Evolutionary conservation across 2,329 filamentous ascomycete genomes (phyloP).

Genomic region (Geosmithia putterillii): DNA sequence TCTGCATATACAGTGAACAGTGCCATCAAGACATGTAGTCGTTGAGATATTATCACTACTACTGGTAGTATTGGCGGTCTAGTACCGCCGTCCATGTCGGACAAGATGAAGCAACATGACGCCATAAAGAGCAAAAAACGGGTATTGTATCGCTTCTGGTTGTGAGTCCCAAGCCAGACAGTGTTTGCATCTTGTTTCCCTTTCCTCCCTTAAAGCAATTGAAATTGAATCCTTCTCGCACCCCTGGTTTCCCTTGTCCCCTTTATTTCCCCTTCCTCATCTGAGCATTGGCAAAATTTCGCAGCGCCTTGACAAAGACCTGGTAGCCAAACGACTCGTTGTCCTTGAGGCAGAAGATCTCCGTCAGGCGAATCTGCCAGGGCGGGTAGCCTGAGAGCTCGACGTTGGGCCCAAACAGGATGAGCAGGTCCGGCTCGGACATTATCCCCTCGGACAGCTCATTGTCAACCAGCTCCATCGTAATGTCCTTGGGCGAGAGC

Average conservation of each 20-base stretch:
- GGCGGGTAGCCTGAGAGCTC: constrained; percentile 87
- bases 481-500: constrained; percentile 70
- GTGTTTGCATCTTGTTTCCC: not conserved
- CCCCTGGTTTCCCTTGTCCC: not conserved
- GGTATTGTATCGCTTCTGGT: not conserved
- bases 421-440: constrained; percentile 77
- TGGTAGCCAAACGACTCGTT: constrained; percentile 85
- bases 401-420: constrained; percentile 76
- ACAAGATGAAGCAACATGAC: not conserved
- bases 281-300: constrained; percentile 75
- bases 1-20: not conserved
- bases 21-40: too few species aligned
- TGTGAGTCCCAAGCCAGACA: not conserved
- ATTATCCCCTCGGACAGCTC: constrained; percentile 74
- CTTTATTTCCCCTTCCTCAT: constrained; percentile 66
- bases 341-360: constrained; percentile 74
- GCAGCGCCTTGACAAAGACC: constrained; percentile 75
- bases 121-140: not conserved
- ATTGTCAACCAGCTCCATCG: constrained; percentile 73
- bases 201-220: not conserved
- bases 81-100: not conserved
- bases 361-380: constrained; percentile 89
- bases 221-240: too few species aligned
- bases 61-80: not conserved
- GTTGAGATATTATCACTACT: not conserved